These are phyloP conservation scores for Fraxinus velutina DNA, from an alignment of 305 asterid species.

Conservation along the genomic window DNA sequence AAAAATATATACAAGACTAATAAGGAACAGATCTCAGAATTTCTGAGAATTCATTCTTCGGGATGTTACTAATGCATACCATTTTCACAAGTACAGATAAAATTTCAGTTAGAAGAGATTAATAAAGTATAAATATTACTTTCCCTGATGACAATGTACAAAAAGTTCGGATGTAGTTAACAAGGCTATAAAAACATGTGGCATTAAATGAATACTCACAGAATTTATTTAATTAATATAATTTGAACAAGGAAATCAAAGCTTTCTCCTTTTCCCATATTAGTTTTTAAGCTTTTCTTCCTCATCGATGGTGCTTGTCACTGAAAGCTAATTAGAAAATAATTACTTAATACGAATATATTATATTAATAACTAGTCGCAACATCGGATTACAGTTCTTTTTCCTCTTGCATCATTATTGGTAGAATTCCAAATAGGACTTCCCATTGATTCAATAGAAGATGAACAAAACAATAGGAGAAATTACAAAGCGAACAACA, in stretches of 20 bases:
- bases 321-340: neutral
- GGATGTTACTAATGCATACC: neutral
- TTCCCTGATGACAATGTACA: neutral
- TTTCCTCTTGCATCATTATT: neutral
- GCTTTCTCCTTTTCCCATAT: neutral
- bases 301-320: neutral
- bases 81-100: conserved; percentile 8
- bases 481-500: neutral
- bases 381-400: neutral
- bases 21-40: neutral
- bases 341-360: neutral
- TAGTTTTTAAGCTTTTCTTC: neutral
- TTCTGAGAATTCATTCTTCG: neutral
- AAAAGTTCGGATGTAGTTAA: neutral
- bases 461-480: neutral
- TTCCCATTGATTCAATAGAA: neutral
- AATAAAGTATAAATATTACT: neutral
- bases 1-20: neutral
- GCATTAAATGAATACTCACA: conserved; percentile 2
- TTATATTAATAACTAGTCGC: neutral
- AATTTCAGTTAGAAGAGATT: conserved; percentile 13
- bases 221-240: neutral
- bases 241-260: neutral
- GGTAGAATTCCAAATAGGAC: neutral
- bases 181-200: neutral